These are phyloP conservation scores for Penicillium glabrum DNA, from an alignment of 2,329 filamentous ascomycete species.

Conservation along the genomic window DNA sequence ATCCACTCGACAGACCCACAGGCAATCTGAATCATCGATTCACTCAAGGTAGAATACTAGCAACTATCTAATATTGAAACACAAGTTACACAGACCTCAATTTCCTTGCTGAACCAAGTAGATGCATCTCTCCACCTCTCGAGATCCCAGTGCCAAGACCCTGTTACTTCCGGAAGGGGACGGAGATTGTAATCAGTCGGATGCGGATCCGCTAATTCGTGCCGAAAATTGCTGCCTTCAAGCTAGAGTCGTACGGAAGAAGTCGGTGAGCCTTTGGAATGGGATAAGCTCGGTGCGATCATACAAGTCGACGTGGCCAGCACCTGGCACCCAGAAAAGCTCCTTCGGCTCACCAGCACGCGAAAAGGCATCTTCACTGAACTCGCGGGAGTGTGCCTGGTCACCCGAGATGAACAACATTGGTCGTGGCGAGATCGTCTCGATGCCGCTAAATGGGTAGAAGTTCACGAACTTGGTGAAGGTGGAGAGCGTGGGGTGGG, in stretches of 20 bases:
- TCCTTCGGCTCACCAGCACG: slow-evolving; percentile 39
- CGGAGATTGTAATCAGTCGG: not conserved
- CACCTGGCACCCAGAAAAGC: slow-evolving; percentile 31
- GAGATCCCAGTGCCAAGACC: not conserved
- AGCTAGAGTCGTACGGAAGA: slow-evolving; percentile 18
- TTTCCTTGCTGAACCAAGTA: not conserved
- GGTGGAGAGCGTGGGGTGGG: slow-evolving; percentile 30
- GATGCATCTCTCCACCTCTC: not conserved
- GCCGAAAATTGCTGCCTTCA: not conserved
- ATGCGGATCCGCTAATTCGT: not conserved
- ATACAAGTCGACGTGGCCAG: slow-evolving; percentile 40
- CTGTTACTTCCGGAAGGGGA: not conserved
- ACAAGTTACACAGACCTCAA: not conserved
- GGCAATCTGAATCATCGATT: not conserved
- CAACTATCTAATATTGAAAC: not conserved
- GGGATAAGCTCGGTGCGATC: slow-evolving; percentile 39
- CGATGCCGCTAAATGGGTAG: slow-evolving; percentile 25
- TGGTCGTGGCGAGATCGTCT: slow-evolving; percentile 24
- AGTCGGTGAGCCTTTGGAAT: slow-evolving; percentile 30
- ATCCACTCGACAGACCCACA: not conserved
- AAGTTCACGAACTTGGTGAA: slow-evolving; percentile 32
- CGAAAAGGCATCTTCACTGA: slow-evolving; percentile 23
- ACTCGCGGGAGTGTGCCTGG: slow-evolving; percentile 24
- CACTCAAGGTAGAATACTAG: not conserved
- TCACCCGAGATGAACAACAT: slow-evolving; percentile 23